These are phyloP conservation scores for Lactarius indigo DNA, from an alignment of 768 basidiomycete genomes.

Conservation along the genomic window DNA sequence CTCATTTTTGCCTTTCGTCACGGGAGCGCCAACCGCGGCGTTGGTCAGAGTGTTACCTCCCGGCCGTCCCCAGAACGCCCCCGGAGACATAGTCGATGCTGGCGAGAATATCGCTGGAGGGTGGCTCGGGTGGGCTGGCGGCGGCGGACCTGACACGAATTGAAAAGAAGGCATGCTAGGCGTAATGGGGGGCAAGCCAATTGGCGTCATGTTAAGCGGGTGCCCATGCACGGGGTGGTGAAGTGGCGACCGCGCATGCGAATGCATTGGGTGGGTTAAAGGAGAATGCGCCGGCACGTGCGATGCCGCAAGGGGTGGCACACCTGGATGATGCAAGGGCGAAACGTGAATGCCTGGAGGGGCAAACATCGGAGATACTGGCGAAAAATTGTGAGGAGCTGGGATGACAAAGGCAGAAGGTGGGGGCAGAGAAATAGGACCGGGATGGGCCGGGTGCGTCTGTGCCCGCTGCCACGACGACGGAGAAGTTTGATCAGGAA, in stretches of 20 bases:
- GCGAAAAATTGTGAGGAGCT: constrained; percentile 33
- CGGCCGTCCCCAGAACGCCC: constrained; percentile 67
- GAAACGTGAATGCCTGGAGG: constrained; percentile 23
- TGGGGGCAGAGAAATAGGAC: constrained; percentile 66
- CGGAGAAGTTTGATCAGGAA: constrained; percentile 21
- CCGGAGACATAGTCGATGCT: constrained; percentile 67
- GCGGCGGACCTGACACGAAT: constrained; percentile 59
- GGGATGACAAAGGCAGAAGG: constrained; percentile 45
- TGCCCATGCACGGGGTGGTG: constrained; percentile 37
- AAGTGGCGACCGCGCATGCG: constrained; percentile 36
- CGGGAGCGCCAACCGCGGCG: constrained; percentile 60
- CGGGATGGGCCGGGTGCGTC: constrained; percentile 56
- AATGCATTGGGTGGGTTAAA: constrained; percentile 29
- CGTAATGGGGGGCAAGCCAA: constrained; percentile 89
- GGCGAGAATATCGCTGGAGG: constrained; percentile 57
- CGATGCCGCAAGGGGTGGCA: neutral
- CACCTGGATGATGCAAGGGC: constrained; percentile 13
- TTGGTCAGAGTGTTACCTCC: constrained; percentile 48
- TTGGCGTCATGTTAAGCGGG: constrained; percentile 46
- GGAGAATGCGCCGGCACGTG: constrained; percentile 37
- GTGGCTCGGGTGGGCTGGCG: constrained; percentile 31
- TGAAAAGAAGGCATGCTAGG: constrained; percentile 96
- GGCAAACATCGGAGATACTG: constrained; percentile 31
- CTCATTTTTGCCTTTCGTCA: constrained; percentile 27
- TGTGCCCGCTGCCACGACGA: constrained; percentile 24